Conservation (phyloP, 2,329 filamentous ascomycete genomes). For the Tolypocladium guangdongense region DNA sequence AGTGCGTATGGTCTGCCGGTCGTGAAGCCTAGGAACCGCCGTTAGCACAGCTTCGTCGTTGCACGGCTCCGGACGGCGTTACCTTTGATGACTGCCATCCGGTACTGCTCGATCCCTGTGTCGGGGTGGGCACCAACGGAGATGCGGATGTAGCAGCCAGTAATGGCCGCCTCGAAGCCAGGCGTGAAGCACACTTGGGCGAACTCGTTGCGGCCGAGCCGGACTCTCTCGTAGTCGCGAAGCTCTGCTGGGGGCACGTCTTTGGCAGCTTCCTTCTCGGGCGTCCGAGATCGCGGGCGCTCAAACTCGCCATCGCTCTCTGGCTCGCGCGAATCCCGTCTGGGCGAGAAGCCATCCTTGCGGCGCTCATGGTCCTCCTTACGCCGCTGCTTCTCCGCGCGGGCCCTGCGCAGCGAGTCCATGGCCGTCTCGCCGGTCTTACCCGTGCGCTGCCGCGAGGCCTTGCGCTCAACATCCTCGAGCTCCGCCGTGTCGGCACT, state of each 20-base stretch:
- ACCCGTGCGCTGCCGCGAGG: conserved; percentile 55
- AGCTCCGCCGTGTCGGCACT: conserved; percentile 71
- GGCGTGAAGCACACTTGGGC: conserved; percentile 89
- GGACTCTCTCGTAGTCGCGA: conserved; percentile 72
- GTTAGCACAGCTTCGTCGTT: conserved; percentile 2
- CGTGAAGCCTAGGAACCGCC: conserved; percentile 50
- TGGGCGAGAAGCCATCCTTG: conserved; percentile 36
- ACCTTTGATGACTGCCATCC: conserved; percentile 84
- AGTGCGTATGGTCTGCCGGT: conserved; percentile 77
- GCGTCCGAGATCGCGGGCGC: conserved; percentile 41
- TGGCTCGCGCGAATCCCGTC: conserved; percentile 33
- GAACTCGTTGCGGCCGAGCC: conserved; percentile 78
- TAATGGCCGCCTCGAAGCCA: conserved; percentile 71
- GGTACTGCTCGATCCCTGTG: conserved; percentile 67
- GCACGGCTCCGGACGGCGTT: conserved; percentile 6
- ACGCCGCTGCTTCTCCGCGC: conserved; percentile 46
- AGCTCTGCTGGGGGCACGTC: conserved; percentile 62
- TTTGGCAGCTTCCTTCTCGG: conserved; percentile 55
- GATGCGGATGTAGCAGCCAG: conserved; percentile 76
- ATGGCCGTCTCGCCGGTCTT: conserved; percentile 47
- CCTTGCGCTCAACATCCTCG: conserved; percentile 65
- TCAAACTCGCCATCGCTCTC: conserved; percentile 77
- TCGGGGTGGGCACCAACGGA: conserved; percentile 68
- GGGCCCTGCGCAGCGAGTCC: conserved; percentile 52
- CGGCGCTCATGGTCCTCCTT: conserved; percentile 47